phyloP scores from a whole-genome alignment of 2,329 filamentous ascomycete species.

The Fusarium pininemorale region DNA sequence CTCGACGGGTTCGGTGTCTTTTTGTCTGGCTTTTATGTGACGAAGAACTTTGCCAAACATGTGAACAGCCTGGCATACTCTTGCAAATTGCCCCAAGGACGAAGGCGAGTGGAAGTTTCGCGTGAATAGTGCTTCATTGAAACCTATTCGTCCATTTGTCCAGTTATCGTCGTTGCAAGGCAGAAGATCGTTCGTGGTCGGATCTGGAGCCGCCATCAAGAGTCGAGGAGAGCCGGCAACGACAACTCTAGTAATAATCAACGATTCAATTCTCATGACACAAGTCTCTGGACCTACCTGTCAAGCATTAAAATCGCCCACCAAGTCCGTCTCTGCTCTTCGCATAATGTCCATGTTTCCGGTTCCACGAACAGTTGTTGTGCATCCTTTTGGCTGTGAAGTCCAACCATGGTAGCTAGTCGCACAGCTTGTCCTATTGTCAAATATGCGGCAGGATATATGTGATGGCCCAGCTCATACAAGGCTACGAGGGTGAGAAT shows the following conservation, averaged over 20 bases:
- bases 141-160: neutral
- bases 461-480: neutral
- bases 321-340: neutral
- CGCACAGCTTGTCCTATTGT: neutral
- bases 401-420: neutral
- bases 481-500: accelerated
- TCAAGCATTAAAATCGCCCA: neutral
- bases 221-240: neutral
- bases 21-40: neutral
- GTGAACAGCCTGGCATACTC: neutral
- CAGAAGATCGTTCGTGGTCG: neutral
- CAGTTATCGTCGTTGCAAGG: neutral
- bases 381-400: neutral
- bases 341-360: neutral
- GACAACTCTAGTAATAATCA: neutral
- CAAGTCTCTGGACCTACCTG: accelerated
- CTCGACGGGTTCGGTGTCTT: neutral
- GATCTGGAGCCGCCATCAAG: neutral
- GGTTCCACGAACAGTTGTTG: neutral
- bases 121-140: neutral
- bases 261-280: accelerated
- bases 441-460: neutral
- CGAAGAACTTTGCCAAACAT: neutral
- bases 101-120: neutral
- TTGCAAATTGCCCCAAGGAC: neutral